A percentile compares a stretch with the other conserved stretches of the same genome.
Evolutionary conservation across 116 monocot species (phyloP).

Genomic region (Papilionanthe hybrid): DNA sequence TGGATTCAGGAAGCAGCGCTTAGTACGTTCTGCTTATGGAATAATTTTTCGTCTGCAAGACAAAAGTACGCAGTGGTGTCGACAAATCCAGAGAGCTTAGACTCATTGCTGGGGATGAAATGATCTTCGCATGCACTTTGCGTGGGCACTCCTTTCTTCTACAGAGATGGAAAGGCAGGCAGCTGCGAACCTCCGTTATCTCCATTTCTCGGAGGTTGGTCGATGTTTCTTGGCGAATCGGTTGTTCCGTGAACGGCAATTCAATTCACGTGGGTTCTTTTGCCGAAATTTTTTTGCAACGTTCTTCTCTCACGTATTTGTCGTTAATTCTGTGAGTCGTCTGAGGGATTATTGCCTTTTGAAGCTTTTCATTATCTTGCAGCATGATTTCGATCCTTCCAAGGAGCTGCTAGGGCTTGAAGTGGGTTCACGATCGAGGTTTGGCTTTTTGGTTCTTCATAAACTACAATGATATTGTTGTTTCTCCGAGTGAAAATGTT

Average conservation of each 20-base stretch:
- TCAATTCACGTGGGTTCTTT: constrained; percentile 11
- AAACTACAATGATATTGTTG: too few relatives aligned
- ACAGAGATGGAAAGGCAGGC: constrained; percentile 13
- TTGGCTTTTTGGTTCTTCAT: neutral
- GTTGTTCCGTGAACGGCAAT: constrained; percentile 15
- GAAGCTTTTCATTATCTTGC: constrained; percentile 9
- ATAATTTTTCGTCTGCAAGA: too few relatives aligned
- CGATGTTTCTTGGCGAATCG: constrained; percentile 4
- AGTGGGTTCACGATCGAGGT: constrained; percentile 41
- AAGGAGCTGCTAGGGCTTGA: constrained; percentile 45
- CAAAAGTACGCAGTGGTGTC: too few relatives aligned
- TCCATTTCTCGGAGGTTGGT: constrained; percentile 1
- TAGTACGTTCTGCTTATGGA: too few relatives aligned
- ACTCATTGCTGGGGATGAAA: neutral
- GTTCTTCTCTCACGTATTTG: neutral
- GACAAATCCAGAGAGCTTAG: too few relatives aligned
- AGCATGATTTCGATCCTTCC: constrained; percentile 59
- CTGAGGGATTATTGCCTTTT: neutral
- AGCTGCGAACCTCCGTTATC: neutral
- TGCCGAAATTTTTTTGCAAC: neutral
- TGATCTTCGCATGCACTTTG: constrained; percentile 19
- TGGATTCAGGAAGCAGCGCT: too few relatives aligned
- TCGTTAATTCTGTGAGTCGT: neutral
- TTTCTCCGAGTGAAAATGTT: too few relatives aligned
- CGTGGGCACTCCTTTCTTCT: constrained; percentile 1